Evolutionary conservation across 2,329 filamentous ascomycete species (phyloP).

Genomic region (Aspergillus sergii): DNA sequence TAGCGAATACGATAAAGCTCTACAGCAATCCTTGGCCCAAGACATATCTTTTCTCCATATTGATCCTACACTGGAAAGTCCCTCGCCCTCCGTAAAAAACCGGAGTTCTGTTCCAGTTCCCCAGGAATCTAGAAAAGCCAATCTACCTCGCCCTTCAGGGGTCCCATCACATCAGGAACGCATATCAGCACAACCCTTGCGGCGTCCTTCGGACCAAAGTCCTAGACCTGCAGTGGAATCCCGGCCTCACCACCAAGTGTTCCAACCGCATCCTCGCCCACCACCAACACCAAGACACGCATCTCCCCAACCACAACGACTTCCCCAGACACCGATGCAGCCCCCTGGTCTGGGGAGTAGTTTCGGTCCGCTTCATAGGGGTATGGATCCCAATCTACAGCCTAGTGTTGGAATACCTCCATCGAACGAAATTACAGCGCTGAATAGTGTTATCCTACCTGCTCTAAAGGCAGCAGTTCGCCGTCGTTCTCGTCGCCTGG

Average conservation of each 20-base stretch:
- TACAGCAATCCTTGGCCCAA: conserved; percentile 45
- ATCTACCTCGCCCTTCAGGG: conserved; percentile 32
- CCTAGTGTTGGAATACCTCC: conserved; percentile 22
- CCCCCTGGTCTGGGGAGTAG: conserved; percentile 10
- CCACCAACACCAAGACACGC: conserved; percentile 58
- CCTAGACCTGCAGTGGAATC: conserved; percentile 13
- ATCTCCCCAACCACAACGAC: conserved; percentile 46
- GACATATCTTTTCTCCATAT: conserved; percentile 46
- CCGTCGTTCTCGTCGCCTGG: conserved; percentile 66
- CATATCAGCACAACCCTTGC: conserved; percentile 23
- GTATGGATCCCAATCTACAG: conserved; percentile 13
- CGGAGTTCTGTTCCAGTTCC: conserved; percentile 16
- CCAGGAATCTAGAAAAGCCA: conserved; percentile 28
- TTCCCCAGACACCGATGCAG: conserved; percentile 13
- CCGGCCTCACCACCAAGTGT: conserved; percentile 11
- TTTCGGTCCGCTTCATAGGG: conserved; percentile 14
- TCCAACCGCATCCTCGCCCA: conserved; percentile 23
- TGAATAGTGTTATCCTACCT: conserved; percentile 89
- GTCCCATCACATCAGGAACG: conserved; percentile 37
- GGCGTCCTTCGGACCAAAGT: conserved; percentile 19
- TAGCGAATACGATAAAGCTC: conserved; percentile 44
- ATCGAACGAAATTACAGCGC: conserved; percentile 73
- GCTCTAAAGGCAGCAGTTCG: conserved; percentile 89
- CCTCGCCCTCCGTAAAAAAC: conserved; percentile 19
- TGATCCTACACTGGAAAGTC: conserved; percentile 27